A percentile compares a stretch with the other conserved stretches of the same genome.
These are phyloP conservation scores for Exidia glandulosa DNA, from an alignment of 768 basidiomycete genomes.

Conservation along the genomic window DNA sequence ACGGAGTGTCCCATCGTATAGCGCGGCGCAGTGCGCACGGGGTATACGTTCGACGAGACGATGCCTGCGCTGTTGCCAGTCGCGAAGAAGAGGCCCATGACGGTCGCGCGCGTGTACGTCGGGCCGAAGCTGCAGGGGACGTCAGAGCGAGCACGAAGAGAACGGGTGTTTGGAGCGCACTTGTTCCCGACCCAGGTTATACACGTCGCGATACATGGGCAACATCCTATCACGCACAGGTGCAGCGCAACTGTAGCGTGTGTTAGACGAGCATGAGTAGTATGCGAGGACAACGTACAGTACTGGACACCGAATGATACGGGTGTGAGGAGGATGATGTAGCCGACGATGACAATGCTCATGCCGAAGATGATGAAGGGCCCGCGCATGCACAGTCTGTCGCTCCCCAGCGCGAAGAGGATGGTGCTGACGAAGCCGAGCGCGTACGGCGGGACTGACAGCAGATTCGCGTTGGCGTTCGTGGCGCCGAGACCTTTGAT, in stretches of 20 bases:
- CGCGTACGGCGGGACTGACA: conserved; percentile 22
- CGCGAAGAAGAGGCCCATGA: conserved; percentile 17
- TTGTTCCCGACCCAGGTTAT: conserved; percentile 14
- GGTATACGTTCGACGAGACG: conserved; percentile 11
- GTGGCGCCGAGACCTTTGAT: conserved; percentile 23
- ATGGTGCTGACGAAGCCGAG: conserved; percentile 29
- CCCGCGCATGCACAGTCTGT: conserved; percentile 21
- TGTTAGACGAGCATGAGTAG: not conserved
- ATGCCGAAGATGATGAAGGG: conserved; percentile 17
- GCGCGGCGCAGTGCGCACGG: conserved; percentile 9
- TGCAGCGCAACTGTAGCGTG: conserved; percentile 1
- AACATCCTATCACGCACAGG: not conserved
- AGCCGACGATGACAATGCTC: conserved; percentile 6
- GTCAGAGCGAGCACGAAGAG: not conserved
- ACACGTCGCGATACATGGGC: conserved; percentile 4
- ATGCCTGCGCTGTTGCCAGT: conserved; percentile 17
- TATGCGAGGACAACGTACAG: not conserved
- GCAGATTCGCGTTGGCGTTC: conserved; percentile 9
- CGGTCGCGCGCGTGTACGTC: conserved; percentile 14
- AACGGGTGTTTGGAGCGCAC: not conserved
- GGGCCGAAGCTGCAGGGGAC: conserved; percentile 8
- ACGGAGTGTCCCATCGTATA: conserved; percentile 13
- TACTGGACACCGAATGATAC: conserved; percentile 4
- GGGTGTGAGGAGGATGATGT: conserved; percentile 6
- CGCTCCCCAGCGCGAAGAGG: conserved; percentile 21